Evolutionary conservation across 805 yeast species (phyloP).

Genomic region (Hanseniaspora occidentalis): DNA sequence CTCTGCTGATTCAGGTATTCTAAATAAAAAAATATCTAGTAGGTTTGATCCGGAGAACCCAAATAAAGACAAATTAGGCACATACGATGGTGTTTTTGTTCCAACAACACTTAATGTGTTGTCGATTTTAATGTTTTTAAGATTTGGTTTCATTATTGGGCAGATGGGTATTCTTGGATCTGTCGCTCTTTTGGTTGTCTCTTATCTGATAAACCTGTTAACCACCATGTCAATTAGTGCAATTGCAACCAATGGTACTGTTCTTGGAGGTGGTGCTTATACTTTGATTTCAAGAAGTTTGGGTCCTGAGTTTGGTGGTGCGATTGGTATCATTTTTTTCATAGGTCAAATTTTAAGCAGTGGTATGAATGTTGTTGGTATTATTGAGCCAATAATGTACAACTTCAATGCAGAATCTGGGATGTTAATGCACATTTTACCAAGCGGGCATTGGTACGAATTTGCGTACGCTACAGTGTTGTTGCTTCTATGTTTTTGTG

Average conservation of each 20-base stretch:
- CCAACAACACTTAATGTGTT: constrained; percentile 90
- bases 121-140: constrained; percentile 85
- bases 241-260: constrained; percentile 94
- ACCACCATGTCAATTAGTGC: constrained; percentile 90
- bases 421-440: constrained; percentile 42
- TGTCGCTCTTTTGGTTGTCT: constrained; percentile 48
- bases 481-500: constrained; percentile 55
- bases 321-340: constrained; percentile 88
- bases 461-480: constrained; percentile 61
- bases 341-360: constrained; percentile 88
- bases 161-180: constrained; percentile 87
- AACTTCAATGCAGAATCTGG: constrained; percentile 62
- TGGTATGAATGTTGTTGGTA: constrained; percentile 90
- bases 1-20: neutral
- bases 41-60: constrained; percentile 23
- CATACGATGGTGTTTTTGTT: constrained; percentile 80
- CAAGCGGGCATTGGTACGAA: constrained; percentile 58
- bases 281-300: constrained; percentile 91
- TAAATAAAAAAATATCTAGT: constrained; percentile 11
- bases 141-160: constrained; percentile 92
- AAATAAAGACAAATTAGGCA: constrained; percentile 46
- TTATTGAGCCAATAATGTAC: constrained; percentile 77
- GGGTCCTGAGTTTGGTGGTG: constrained; percentile 98
- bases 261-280: constrained; percentile 96
- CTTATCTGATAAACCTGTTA: constrained; percentile 69